phyloP scores from a whole-genome alignment of 1,139 yeast species.

The Geotrichum phurueaensis region DNA sequence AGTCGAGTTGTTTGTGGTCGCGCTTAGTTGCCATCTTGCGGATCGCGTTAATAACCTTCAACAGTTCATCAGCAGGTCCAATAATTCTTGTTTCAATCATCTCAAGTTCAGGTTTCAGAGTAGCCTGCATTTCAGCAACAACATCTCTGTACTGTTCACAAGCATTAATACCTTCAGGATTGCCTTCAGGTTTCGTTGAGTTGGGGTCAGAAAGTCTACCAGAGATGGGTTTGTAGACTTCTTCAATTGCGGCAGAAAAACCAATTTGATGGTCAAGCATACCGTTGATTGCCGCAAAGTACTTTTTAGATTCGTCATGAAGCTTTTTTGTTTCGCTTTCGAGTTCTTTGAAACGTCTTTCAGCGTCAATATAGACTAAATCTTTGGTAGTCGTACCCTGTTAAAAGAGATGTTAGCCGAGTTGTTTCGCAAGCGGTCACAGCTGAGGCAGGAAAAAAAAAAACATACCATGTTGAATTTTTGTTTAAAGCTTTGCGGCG shows the following conservation, averaged over 20 bases:
- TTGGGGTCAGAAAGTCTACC: slow-evolving; percentile 89
- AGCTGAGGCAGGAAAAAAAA: neutral
- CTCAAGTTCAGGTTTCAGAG: slow-evolving; percentile 87
- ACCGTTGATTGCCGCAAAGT: slow-evolving; percentile 84
- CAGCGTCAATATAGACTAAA: slow-evolving; percentile 90
- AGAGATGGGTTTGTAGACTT: slow-evolving; percentile 90
- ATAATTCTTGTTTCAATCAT: slow-evolving; percentile 86
- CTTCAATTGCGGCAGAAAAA: slow-evolving; percentile 89
- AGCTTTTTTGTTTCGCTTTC: slow-evolving; percentile 85
- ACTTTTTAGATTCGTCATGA: slow-evolving; percentile 83
- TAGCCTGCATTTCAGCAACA: slow-evolving; percentile 76
- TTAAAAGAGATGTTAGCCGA: neutral
- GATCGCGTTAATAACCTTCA: slow-evolving; percentile 71
- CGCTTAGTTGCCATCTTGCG: slow-evolving; percentile 93
- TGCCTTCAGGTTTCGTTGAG: slow-evolving; percentile 79
- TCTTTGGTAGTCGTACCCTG: slow-evolving; percentile 77
- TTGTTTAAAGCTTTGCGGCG: slow-evolving; percentile 44
- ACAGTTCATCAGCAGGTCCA: slow-evolving; percentile 84
- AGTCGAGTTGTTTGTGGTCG: slow-evolving; percentile 89
- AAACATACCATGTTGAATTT: slow-evolving; percentile 36
- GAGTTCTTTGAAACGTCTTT: slow-evolving; percentile 86
- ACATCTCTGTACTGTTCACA: slow-evolving; percentile 86
- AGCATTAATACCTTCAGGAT: slow-evolving; percentile 93
- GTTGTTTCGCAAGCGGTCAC: neutral
- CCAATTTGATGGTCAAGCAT: slow-evolving; percentile 92